Evolutionary conservation across 2,329 filamentous ascomycete species (phyloP), one percentile per base, ranked within the genome.

Genomic region (Neodidymelliopsis sp.): DNA sequence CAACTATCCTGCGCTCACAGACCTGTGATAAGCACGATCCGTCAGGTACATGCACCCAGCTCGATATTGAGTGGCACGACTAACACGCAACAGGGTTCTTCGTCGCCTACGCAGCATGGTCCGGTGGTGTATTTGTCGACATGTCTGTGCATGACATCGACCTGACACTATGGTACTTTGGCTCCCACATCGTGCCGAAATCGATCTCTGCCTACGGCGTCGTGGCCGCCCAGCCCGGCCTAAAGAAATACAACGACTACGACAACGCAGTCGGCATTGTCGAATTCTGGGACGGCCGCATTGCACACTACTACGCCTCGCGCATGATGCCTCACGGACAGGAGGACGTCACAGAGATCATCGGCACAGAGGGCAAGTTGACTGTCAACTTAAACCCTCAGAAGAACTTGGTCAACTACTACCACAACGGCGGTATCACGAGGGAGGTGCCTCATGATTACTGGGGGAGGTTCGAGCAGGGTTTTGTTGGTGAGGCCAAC

Each of bases 41-140:
- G 24, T 59, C 62, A 24, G 59, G 61, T 53, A 49, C 6, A n/a
- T 25, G 0, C 1, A 15, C 23, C 16, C 2, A 12, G 15, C 15
- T 22, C 13, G 9, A 13, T 28, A 10, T 24, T 4, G 18, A n/a
- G 2, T 25, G 9, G 15, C 2, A 63, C 19, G 2, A 30, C 35
- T 36, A 13, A 49, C 15, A 8, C 0, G 9, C 68, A 73, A 4
- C 51, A 57, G 74, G 72, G 11, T 77, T 76, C 56, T 77, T 77
- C 49, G 70, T 77, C 22, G 54, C 61, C 2, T 78, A 78, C 48
- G 74, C 75, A 8, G 62, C 62, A 13, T 62, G 60, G 48, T 74
- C 68, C 40, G 75, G 75, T 20, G 75, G 76, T 20, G 73, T 78
- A 19, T 78, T 79, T 51, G 71, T 79, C 19, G 75, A 79, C 56